Base-by-base conservation (phyloP, 2,329 filamentous ascomycete species). In the Cytospora leucostoma region DNA sequence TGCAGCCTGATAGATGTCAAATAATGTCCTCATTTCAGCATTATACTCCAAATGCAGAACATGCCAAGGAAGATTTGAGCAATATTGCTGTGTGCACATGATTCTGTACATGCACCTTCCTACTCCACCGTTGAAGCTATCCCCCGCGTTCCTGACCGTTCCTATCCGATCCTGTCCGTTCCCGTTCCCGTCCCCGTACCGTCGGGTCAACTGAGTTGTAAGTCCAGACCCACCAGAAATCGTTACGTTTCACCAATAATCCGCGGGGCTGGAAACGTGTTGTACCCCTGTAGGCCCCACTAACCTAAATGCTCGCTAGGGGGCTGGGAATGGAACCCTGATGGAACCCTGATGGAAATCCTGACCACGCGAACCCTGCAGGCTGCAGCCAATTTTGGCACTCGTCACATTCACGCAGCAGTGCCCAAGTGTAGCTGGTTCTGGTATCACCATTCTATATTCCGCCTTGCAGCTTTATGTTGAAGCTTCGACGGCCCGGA, bases 191-290 rank as follows among this genome's bases (percentile, higher is more conserved):
- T 21, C 15, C n/a, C 7, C 8, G n/a, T 19, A 27, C 27, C 27
- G 27, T 27, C 27, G 27, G 10, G 44, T 21, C 40, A 44, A 44
- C 7, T 19, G n/a, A n/a, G n/a, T n/a, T n/a, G 27, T 27, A 27
- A 27, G 27, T 27, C 27, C 4, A 27, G 27, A 12, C 37, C 37
- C 11, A 38, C 37, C 4, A 38, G 37, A 12, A 38, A 15, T 15
- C 37, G 4, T 40, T 17, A 53, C 51, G 11, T 53, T 15, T 27
- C 13, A 10, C 44, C 11, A 49, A 38, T n/a, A 55, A 55, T 38
- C 34, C 52, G 52, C 34, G 52, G 52, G 52, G 52, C 52, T 55
- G 52, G 52, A 35, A 55, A 5, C 21, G n/a, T n/a, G 7, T 7
- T 21, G n/a, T 21, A 19, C 52, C 15, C 37, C 19, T 5, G 7